phyloP scores from a whole-genome alignment of 495 filamentous ascomycete genomes.

The Aspergillus cavernicola region DNA sequence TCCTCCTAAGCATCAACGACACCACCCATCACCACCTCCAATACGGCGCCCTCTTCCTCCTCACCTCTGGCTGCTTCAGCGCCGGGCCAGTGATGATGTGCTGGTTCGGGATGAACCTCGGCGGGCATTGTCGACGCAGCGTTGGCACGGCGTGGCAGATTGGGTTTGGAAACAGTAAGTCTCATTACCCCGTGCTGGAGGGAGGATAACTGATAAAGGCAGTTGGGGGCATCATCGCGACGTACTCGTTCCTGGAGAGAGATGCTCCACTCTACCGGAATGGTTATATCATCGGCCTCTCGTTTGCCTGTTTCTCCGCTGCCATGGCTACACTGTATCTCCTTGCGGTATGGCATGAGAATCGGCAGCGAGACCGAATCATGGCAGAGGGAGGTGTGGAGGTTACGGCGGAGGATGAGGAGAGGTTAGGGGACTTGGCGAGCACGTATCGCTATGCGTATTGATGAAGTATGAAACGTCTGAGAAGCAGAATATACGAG shows the following conservation, averaged over 20 bases:
- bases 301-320: slow-evolving; percentile 61
- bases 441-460: slow-evolving; percentile 26
- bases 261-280: slow-evolving; percentile 67
- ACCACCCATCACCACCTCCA: slow-evolving; percentile 51
- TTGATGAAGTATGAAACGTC: slow-evolving; percentile 7
- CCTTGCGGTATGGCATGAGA: slow-evolving; percentile 53
- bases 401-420: slow-evolving; percentile 15
- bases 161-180: slow-evolving; percentile 71
- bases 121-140: slow-evolving; percentile 70
- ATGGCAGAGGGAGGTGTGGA: background rate
- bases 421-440: slow-evolving; percentile 22
- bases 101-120: slow-evolving; percentile 86
- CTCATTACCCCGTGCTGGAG: background rate
- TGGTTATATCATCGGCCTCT: slow-evolving; percentile 72
- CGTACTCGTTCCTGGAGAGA: slow-evolving; percentile 65
- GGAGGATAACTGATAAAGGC: background rate
- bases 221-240: slow-evolving; percentile 75
- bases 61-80: slow-evolving; percentile 51
- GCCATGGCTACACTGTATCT: slow-evolving; percentile 57
- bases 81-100: slow-evolving; percentile 74
- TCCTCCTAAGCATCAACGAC: slow-evolving; percentile 58
- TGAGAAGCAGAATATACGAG: background rate
- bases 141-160: slow-evolving; percentile 81
- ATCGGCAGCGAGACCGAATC: slow-evolving; percentile 1
- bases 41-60: slow-evolving; percentile 66